These are phyloP conservation scores for Globisporangium cystogenes DNA, from an alignment of 352 stramenopile species.

Conservation along the genomic window DNA sequence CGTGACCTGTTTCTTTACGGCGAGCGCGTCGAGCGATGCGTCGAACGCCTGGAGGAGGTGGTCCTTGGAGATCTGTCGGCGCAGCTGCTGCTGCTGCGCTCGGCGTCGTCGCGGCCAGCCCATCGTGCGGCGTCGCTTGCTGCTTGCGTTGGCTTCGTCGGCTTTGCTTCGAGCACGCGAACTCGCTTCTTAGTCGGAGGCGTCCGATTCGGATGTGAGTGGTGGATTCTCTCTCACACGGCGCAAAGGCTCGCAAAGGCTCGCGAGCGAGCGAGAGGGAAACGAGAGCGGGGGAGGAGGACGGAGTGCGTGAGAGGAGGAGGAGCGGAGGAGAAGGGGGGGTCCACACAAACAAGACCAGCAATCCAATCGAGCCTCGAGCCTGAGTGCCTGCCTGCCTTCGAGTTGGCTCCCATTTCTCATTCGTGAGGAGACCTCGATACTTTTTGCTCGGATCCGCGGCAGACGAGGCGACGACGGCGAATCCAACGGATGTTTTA, in stretches of 20 bases:
- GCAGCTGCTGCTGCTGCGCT: slow-evolving; percentile 17
- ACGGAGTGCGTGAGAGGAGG: no score
- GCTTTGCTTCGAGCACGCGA: no score
- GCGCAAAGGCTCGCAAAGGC: neutral
- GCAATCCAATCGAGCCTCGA: no score
- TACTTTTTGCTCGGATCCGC: no score
- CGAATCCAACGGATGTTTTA: neutral
- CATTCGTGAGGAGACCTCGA: no score
- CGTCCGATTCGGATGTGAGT: slow-evolving; percentile 10
- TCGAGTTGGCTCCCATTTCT: neutral
- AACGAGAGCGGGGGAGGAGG: no score
- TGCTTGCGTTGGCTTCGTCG: neutral
- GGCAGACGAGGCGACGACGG: neutral
- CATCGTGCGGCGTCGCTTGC: slow-evolving; percentile 1
- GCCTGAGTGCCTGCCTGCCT: no score
- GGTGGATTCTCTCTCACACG: slow-evolving; percentile 6
- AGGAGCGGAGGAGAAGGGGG: neutral
- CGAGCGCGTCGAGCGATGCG: neutral
- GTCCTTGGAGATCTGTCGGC: slow-evolving; percentile 10
- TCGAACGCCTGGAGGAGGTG: slow-evolving; percentile 1
- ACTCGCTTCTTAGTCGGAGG: neutral
- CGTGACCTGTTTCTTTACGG: neutral
- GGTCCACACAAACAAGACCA: neutral
- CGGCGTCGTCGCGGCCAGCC: slow-evolving; percentile 14
- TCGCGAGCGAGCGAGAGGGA: neutral